These are phyloP conservation scores for Talaromyces albobiverticillius DNA, from an alignment of 2,329 filamentous ascomycete genomes.

Conservation along the genomic window DNA sequence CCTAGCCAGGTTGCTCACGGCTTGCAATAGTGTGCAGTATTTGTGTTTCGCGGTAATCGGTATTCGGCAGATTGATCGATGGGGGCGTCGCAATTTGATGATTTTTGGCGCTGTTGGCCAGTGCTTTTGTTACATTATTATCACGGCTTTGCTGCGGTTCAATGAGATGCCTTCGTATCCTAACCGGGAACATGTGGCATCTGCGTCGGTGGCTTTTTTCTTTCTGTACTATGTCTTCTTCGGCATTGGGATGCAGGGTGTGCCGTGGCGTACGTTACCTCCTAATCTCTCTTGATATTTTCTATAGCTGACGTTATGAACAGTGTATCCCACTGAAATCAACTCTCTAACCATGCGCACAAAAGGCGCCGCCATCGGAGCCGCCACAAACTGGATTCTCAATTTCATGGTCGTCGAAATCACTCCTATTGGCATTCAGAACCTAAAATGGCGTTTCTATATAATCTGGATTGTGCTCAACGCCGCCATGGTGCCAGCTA, in stretches of 20 bases:
- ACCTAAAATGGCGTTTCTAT: constrained; percentile 23
- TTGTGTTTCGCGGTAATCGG: constrained; percentile 44
- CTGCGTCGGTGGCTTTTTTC: constrained; percentile 48
- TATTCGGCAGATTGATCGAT: constrained; percentile 48
- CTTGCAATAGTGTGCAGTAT: constrained; percentile 51
- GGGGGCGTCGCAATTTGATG: constrained; percentile 57
- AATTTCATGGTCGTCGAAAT: constrained; percentile 19
- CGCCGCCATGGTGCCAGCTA: constrained; percentile 19
- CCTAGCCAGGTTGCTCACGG: constrained; percentile 54
- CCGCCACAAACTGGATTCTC: constrained; percentile 21
- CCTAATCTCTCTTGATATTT: neutral
- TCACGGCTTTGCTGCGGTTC: constrained; percentile 48
- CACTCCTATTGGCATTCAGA: constrained; percentile 20
- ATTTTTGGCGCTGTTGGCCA: constrained; percentile 50
- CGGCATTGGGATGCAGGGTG: constrained; percentile 42
- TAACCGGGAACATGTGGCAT: constrained; percentile 16
- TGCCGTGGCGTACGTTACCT: constrained; percentile 30
- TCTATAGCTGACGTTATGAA: neutral
- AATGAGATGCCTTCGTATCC: constrained; percentile 18
- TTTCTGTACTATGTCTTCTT: constrained; percentile 54
- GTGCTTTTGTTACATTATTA: constrained; percentile 50
- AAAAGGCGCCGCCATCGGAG: constrained; percentile 17
- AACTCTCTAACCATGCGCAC: constrained; percentile 18
- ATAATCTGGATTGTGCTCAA: constrained; percentile 24
- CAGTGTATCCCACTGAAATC: constrained; percentile 23